phyloP scores from a whole-genome alignment of 768 basidiomycete species.

The Amanita pallidorosea region DNA sequence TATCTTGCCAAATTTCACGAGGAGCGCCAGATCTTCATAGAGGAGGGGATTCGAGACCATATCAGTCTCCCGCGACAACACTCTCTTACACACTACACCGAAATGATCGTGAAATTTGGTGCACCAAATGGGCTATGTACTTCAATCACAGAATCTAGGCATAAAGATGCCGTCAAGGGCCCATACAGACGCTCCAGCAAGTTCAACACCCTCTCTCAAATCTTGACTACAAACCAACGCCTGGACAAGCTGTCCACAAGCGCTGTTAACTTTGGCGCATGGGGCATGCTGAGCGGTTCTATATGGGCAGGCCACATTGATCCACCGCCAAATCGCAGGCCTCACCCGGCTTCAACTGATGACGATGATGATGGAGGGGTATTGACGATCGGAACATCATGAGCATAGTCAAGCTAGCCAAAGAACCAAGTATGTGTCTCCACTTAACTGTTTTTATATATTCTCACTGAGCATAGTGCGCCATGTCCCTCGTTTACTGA shows the following conservation, averaged over 20 bases:
- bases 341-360: too few species aligned
- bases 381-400: too few species aligned
- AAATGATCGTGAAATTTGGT: constrained; percentile 16
- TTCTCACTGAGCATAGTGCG: not conserved
- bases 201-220: not conserved
- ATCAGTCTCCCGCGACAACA: constrained; percentile 23
- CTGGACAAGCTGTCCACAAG: not conserved
- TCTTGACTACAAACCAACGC: not conserved
- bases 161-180: constrained; percentile 24
- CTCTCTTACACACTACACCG: constrained; percentile 17
- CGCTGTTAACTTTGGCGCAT: not conserved
- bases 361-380: too few species aligned
- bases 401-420: too few species aligned
- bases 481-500: not conserved
- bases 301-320: not conserved
- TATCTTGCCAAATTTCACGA: constrained; percentile 13
- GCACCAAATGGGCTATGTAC: constrained; percentile 25
- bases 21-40: constrained; percentile 10
- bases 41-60: constrained; percentile 5
- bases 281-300: too few species aligned
- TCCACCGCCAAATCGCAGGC: not conserved
- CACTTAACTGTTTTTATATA: too few species aligned
- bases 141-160: constrained; percentile 24
- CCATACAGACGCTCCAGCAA: constrained; percentile 11
- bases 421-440: too few species aligned